phyloP scores from a whole-genome alignment of 1,139 yeast genomes.

The Keqinozyma sinolaborantium region DNA sequence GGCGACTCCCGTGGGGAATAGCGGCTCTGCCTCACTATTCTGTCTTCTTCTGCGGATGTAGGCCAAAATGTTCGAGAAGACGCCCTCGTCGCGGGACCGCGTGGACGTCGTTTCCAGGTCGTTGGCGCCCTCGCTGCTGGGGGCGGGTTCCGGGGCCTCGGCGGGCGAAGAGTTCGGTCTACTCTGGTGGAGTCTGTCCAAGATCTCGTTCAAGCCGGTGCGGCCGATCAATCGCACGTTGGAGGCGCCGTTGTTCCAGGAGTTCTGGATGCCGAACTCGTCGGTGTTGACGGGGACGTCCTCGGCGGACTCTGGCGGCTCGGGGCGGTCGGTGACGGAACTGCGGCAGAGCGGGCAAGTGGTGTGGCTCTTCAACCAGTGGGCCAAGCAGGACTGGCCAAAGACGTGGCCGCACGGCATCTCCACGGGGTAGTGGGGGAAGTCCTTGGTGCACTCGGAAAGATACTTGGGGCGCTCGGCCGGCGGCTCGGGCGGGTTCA shows the following conservation, averaged over 20 bases:
- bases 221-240: background rate
- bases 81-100: constrained; percentile 5
- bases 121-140: background rate
- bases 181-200: background rate
- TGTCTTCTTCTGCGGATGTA: constrained; percentile 17
- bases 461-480: constrained; percentile 12
- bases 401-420: constrained; percentile 83
- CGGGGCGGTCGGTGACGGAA: constrained; percentile 33
- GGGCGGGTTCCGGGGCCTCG: background rate
- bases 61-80: constrained; percentile 22
- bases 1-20: constrained; percentile 48
- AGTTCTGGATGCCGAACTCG: background rate
- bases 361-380: constrained; percentile 68
- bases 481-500: constrained; percentile 6
- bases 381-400: constrained; percentile 69
- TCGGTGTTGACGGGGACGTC: too few species aligned
- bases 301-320: constrained; percentile 3
- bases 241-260: background rate
- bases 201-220: background rate
- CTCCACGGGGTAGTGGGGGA: constrained; percentile 59
- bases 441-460: constrained; percentile 27
- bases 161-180: background rate
- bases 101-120: background rate
- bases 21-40: constrained; percentile 9
- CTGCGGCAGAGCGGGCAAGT: constrained; percentile 82